These are phyloP conservation scores for Epichloe gansuensis DNA, from an alignment of 2,329 filamentous ascomycete species.

Conservation along the genomic window DNA sequence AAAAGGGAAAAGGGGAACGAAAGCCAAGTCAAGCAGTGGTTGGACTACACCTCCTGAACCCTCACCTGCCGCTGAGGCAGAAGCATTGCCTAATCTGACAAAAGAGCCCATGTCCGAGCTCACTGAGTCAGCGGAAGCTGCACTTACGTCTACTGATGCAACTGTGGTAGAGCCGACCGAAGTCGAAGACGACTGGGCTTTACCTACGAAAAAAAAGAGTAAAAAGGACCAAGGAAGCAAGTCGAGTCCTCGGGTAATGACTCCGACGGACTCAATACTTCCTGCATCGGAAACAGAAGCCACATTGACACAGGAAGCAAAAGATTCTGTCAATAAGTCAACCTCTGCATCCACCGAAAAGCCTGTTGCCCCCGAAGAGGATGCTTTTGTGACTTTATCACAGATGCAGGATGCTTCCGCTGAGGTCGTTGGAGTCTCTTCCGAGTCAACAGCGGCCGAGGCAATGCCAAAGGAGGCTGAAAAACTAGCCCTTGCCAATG, in stretches of 20 bases:
- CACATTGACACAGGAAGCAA: neutral
- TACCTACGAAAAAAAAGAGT: slow-evolving; percentile 1
- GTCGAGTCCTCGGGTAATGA: neutral
- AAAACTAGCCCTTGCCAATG: neutral
- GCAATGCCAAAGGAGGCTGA: neutral
- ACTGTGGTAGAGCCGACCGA: neutral
- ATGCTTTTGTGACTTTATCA: neutral
- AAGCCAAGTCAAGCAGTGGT: slow-evolving; percentile 8
- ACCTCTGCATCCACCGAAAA: neutral
- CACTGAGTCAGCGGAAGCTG: neutral
- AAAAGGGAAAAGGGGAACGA: slow-evolving; percentile 29
- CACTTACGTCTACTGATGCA: neutral
- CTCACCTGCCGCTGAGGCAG: neutral
- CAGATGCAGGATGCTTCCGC: neutral
- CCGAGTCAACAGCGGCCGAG: neutral
- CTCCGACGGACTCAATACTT: neutral
- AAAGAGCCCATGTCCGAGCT: neutral
- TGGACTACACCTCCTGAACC: neutral
- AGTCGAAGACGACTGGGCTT: slow-evolving; percentile 1
- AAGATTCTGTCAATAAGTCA: neutral
- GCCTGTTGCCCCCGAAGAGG: neutral
- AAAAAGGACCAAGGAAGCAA: slow-evolving; percentile 5
- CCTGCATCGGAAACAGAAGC: neutral
- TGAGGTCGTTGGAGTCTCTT: neutral
- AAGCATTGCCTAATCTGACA: neutral